Evolutionary conservation across 1,284 basidiomycete genomes (phyloP), one percentile per base, ranked within the genome.

Genomic region (Boletus smithii): DNA sequence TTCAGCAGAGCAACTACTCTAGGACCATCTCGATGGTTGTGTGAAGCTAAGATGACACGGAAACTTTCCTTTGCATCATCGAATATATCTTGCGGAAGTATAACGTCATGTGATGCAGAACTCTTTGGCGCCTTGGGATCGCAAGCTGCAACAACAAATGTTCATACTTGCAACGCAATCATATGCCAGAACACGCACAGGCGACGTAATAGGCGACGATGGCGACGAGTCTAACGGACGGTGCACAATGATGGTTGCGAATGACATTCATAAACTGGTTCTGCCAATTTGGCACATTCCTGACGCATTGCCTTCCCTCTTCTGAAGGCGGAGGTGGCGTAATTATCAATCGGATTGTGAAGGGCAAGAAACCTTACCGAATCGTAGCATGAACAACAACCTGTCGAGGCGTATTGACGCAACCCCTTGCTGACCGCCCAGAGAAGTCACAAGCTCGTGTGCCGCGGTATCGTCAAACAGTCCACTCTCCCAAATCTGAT

Each of bases 381-480:
- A 61, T 48, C 55, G 49, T 3, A 65, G 6, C 56, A 65, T 51
- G 39, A 65, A 61, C 30, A 65, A 42, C 13, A 63, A 20, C 22
- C 58, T 49, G 18, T 61, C 62, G 4, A 65, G 58, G 16, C 59
- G 51, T 46, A 58, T 45, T 6, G 45, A 53, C 3, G 53, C 49
- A 27, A 57, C 47, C 4, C 53, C 56, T 42, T 50, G 49, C 37
- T 34, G 38, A 23, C 31, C 29, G 2, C 23, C 8, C 8, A 63
- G 17, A 23, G 43, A 41, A 0, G 9, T n/a, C 14, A 65, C 0
- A 1, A 65, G 26, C 4, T 47, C 46, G 17, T 40, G 22, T 10
- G 51, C 59, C 0, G 61, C 57, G 13, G 47, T 53, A 23, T 48
- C 37, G 17, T 65, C 57, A 10, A 62, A 65, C 8, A 62, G 27